Evolutionary conservation across 192 early-diverging fungal species (phyloP).

Genomic region (Podila clonocystis): DNA sequence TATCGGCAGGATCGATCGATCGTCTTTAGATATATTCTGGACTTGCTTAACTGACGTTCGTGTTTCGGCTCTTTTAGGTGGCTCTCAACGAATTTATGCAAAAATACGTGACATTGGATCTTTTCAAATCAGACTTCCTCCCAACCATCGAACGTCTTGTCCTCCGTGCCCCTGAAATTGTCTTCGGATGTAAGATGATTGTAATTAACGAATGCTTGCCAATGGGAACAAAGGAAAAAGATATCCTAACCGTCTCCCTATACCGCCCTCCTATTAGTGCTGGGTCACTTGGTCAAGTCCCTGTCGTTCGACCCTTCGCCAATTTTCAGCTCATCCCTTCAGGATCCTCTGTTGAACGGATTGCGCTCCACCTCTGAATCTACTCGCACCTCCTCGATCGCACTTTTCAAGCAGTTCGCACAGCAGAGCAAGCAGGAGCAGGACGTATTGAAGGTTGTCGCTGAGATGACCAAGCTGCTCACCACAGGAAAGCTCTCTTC

Average conservation of each 20-base stretch:
- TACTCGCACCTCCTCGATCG: slow-evolving; percentile 64
- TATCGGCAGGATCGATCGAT: slow-evolving; percentile 1
- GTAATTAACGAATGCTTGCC: background rate
- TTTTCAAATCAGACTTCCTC: slow-evolving; percentile 67
- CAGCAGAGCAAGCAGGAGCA: slow-evolving; percentile 54
- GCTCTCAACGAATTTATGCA: slow-evolving; percentile 72
- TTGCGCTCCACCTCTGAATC: slow-evolving; percentile 72
- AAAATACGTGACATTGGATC: slow-evolving; percentile 57
- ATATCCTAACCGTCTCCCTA: background rate
- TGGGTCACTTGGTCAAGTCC: slow-evolving; percentile 58
- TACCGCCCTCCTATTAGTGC: slow-evolving; percentile 50
- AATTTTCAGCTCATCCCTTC: slow-evolving; percentile 69
- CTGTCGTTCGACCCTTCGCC: slow-evolving; percentile 69
- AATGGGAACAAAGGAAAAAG: background rate
- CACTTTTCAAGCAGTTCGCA: slow-evolving; percentile 69
- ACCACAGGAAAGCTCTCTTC: slow-evolving; percentile 64
- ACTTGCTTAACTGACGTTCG: background rate
- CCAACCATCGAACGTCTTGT: slow-evolving; percentile 78
- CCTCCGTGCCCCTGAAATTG: slow-evolving; percentile 87
- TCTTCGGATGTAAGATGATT: slow-evolving; percentile 62
- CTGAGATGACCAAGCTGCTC: slow-evolving; percentile 69
- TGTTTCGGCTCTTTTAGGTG: slow-evolving; percentile 31
- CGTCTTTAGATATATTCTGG: slow-evolving; percentile 1
- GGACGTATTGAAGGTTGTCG: slow-evolving; percentile 67
- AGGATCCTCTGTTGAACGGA: slow-evolving; percentile 71